Evolutionary conservation across 2,329 filamentous ascomycete species (phyloP).

Genomic region (Arthrinium phaeospermum): DNA sequence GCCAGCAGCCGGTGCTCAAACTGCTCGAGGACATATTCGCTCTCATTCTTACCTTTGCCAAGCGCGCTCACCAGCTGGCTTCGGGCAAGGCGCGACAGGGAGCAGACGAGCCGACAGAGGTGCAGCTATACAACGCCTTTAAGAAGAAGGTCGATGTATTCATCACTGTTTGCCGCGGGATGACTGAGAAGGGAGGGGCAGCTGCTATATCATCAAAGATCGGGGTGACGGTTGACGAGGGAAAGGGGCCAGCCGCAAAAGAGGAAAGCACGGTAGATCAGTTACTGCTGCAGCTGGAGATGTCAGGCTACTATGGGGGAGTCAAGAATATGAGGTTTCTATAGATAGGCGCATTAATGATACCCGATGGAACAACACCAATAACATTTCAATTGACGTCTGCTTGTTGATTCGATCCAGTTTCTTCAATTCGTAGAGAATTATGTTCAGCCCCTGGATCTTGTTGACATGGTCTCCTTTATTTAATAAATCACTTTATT

Average conservation of each 20-base stretch:
- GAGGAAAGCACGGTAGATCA: slow-evolving; percentile 69
- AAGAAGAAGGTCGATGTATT: slow-evolving; percentile 77
- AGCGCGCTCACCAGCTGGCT: slow-evolving; percentile 48
- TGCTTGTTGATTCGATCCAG: no score
- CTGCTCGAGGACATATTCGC: slow-evolving; percentile 80
- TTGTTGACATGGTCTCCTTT: not conserved
- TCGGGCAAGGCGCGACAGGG: slow-evolving; percentile 39
- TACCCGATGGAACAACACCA: slow-evolving; percentile 8
- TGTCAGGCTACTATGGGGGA: slow-evolving; percentile 68
- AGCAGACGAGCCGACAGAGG: slow-evolving; percentile 29
- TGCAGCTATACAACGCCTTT: slow-evolving; percentile 67
- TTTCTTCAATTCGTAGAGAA: not conserved
- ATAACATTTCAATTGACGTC: not conserved
- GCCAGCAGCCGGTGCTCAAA: slow-evolving; percentile 74
- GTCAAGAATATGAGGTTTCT: slow-evolving; percentile 10
- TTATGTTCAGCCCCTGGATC: not conserved
- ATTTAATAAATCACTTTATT: not conserved
- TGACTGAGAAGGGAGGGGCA: slow-evolving; percentile 67
- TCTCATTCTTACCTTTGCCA: slow-evolving; percentile 74
- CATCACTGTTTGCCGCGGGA: slow-evolving; percentile 71
- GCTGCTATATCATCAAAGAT: slow-evolving; percentile 38
- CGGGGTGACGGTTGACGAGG: slow-evolving; percentile 39
- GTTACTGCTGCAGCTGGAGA: slow-evolving; percentile 72
- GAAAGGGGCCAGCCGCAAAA: slow-evolving; percentile 41
- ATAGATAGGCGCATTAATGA: slow-evolving; percentile 29